Conservation (phyloP, 2,329 filamentous ascomycete genomes). For the Pseudogymnoascus sp. region DNA sequence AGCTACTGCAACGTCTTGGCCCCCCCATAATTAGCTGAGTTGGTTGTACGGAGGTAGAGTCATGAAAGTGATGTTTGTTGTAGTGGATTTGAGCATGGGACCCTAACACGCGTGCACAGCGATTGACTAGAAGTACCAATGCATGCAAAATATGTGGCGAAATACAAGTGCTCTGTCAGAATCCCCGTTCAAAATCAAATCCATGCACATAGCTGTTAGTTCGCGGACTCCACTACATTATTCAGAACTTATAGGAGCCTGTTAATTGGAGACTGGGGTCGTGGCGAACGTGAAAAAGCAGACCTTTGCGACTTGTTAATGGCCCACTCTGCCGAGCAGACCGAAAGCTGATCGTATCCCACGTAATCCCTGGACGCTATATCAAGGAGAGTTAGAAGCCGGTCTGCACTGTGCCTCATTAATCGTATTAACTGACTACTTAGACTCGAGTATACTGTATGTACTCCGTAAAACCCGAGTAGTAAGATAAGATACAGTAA, state of each 20-base stretch:
- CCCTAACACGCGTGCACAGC: not conserved
- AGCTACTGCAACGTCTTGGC: not conserved
- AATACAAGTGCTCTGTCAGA: not conserved
- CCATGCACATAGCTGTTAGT: not conserved
- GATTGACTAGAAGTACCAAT: not conserved
- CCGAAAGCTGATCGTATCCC: not conserved
- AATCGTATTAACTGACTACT: not conserved
- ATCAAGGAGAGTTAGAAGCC: not conserved
- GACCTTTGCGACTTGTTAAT: not conserved
- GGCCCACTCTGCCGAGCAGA: too few species aligned
- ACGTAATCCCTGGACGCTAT: not conserved
- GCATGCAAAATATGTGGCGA: not conserved
- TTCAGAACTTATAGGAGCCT: not conserved
- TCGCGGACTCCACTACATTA: slow-evolving; percentile 1
- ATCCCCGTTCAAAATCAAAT: not conserved
- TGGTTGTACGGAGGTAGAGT: not conserved
- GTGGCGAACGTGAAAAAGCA: not conserved
- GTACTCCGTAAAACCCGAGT: not conserved
- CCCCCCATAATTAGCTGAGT: not conserved
- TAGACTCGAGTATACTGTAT: not conserved
- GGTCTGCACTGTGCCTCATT: not conserved
- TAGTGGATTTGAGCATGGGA: not conserved
- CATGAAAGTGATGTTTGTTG: not conserved
- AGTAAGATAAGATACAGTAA: not conserved
- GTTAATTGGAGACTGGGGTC: not conserved